Conservation (phyloP, 768 basidiomycete species). For the Suillus luteus region DNA sequence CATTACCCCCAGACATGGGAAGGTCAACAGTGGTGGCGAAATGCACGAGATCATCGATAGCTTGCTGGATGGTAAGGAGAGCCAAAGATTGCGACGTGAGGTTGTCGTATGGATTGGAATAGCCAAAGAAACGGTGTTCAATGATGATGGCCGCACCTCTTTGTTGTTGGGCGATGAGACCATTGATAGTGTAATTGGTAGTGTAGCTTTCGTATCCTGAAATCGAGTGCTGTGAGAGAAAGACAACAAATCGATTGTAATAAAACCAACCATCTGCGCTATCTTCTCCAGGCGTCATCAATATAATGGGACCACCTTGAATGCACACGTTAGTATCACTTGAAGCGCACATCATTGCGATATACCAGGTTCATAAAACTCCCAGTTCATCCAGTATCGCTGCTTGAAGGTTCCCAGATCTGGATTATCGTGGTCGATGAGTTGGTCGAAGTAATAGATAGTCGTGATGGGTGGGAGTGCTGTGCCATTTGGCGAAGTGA, state of each 20-base stretch:
- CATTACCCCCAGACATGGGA: slow-evolving; percentile 65
- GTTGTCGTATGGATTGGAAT: slow-evolving; percentile 66
- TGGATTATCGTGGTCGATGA: not conserved
- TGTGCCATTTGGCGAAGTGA: not conserved
- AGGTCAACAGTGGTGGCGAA: slow-evolving; percentile 67
- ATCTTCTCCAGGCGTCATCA: not conserved
- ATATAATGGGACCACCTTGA: not conserved
- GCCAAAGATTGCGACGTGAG: slow-evolving; percentile 58
- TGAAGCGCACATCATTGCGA: not conserved
- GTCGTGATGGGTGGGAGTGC: not conserved
- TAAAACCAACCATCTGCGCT: not conserved
- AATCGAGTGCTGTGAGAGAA: not conserved
- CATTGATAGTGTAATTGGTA: slow-evolving; percentile 64
- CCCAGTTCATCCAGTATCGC: slow-evolving; percentile 5
- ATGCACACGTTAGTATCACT: not conserved
- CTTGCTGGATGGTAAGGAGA: slow-evolving; percentile 70
- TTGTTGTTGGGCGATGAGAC: slow-evolving; percentile 30
- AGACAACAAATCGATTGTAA: not conserved
- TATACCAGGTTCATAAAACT: slow-evolving; percentile 2
- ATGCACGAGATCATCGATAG: slow-evolving; percentile 73
- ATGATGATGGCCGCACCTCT: slow-evolving; percentile 64
- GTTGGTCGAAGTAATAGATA: not conserved
- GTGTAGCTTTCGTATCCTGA: slow-evolving; percentile 48
- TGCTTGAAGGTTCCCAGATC: not conserved
- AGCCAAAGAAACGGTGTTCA: slow-evolving; percentile 76